Base-by-base conservation (phyloP, 2,329 filamentous ascomycete genomes). In the Aureobasidium sp. region DNA sequence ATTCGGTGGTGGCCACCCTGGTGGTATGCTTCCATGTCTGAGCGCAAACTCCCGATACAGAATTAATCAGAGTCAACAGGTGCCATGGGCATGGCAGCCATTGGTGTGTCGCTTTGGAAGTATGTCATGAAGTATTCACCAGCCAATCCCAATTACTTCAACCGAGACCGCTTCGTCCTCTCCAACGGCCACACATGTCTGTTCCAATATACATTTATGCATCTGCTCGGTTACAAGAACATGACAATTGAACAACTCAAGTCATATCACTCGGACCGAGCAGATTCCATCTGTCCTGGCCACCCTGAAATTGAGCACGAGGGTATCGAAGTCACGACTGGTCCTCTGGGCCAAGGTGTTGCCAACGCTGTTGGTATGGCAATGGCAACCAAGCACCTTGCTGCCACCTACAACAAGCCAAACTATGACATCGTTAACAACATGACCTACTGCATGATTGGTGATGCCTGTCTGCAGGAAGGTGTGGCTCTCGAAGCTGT, bases 1-100 rank as follows among this genome's bases (percentile, higher is more conserved):
- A 65, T 89, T 87, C 72, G 83, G 83, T 64, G 85, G 85, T 39
- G 86, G 86, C 0, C 86, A 89, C 68, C 86, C 86, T 21, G 86
- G 86, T 82, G 66, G 77, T 50, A 44, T 9, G 39, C 13, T 10
- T 34, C 9, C 21, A 11, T 8, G 6, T 3, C 7, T n/a, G 32
- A 34, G 8, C n/a, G n/a, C 5, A 27, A 16, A 2, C 41, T 15
- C 5, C 32, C 2, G 11, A 21, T 1, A 29, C 39, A 16, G 9
- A 10, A 32, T 16, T 52, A 27, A 55, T 16, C 5, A 5, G 2
- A 54, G 25, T 0, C 7, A n/a, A 29, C 37, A 54, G 50, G 50
- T 60, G 81, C 81, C 21, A 84, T 85, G 69, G 82, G 83, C 41
- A 85, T 86, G 75, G 83, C 82, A 27, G 83, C 81, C 4, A 86